Base-by-base conservation (phyloP, 148 eudicot genomes). In the Fagopyrum esculentum region DNA sequence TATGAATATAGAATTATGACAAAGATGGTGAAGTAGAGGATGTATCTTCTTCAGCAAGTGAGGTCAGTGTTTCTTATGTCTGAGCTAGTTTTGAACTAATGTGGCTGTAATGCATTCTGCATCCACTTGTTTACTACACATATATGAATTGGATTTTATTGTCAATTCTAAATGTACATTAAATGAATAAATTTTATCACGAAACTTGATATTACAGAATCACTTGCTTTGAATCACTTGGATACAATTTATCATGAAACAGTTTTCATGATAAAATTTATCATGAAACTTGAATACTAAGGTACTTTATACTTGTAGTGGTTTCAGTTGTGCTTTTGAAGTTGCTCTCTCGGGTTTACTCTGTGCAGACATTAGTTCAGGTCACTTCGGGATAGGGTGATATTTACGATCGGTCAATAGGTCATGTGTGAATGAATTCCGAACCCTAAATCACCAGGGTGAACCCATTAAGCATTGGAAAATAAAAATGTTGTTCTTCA, bases 21-120 rank as follows among this genome's bases (percentile, higher is more conserved):
- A 76, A 79, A 61, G 87, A 82, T 81, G 82, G 80, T 77, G 86
- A 79, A 43, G 49, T 30, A 2, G 81, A 75, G 64, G 78, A 81
- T 45, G 72, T 82, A 19, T 79, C 91, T 60, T 77, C 84, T 72
- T 81, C 80, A 45, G 52, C 78, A 15, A 71, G 71, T 83, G 88
- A 83, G 77, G 82, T 73, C 50, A 77, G 85, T 77, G 48, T 57
- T 40, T 52, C 40, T 66, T 40, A 6, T 59, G 30, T 66, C 46
- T 22, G 66, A 60, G 7, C 66, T 26, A 8, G 26, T 19, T 22
- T 60, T 22, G 35, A 26, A 8, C 30, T 60, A 8, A 19, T 49
- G 45, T 30, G 5, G 43, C 9, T 51, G 30, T 22, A 59, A 22
- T 59, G 64, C 26, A 45, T 1, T 13, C 45, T 63, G 44, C 40